Evolutionary conservation across 768 basidiomycete species (phyloP).

Genomic region (Serendipita vermifera): DNA sequence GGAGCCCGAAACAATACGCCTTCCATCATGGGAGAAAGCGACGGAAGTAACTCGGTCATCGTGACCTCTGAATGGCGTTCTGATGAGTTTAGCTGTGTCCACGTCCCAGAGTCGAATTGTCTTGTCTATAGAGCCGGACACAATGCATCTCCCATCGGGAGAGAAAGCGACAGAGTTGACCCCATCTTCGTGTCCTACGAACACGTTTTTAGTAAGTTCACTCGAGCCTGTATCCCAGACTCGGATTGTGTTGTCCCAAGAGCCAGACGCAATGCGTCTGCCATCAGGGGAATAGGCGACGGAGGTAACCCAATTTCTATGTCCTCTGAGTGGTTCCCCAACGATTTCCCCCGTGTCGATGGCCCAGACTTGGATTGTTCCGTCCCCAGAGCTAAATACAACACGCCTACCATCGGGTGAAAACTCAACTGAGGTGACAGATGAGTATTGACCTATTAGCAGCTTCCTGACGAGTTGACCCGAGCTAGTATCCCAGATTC

Average conservation of each 20-base stretch:
- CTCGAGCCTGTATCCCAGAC: conserved; percentile 21
- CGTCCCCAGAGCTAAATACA: not conserved
- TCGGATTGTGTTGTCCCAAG: conserved; percentile 22
- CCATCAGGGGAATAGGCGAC: conserved; percentile 23
- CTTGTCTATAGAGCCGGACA: not conserved
- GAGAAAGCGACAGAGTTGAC: not conserved
- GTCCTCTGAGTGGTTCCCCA: conserved; percentile 14
- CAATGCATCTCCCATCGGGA: not conserved
- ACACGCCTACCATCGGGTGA: not conserved
- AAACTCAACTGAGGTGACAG: not conserved
- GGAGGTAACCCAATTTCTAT: conserved; percentile 21
- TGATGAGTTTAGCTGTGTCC: not conserved
- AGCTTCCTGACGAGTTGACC: not conserved
- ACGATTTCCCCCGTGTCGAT: not conserved
- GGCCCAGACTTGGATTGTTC: not conserved
- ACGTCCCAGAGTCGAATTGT: not conserved
- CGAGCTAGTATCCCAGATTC: conserved; percentile 14
- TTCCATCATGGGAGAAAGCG: not conserved
- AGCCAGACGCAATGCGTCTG: conserved; percentile 21
- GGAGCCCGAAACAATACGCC: not conserved
- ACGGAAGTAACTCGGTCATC: not conserved
- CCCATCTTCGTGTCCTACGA: not conserved
- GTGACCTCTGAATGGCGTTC: not conserved
- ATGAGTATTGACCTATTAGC: not conserved
- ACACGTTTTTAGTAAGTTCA: not conserved